Evolutionary conservation across 345 rosid genomes (phyloP).

Genomic region (Citrus medica): DNA sequence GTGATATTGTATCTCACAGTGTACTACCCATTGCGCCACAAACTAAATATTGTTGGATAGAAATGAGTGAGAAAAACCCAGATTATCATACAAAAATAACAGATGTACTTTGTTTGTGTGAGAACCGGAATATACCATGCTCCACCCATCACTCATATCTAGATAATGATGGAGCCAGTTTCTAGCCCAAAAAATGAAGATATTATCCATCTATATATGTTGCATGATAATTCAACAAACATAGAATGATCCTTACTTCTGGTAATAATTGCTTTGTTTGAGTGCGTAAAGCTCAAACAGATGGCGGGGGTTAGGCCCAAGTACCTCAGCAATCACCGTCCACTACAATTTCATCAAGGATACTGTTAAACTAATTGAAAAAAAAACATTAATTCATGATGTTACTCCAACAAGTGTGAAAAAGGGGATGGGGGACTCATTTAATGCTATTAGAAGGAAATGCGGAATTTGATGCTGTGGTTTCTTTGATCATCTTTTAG

Average conservation of each 20-base stretch:
- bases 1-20: not conserved
- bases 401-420: not conserved
- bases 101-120: not conserved
- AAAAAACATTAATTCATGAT: not conserved
- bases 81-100: not conserved
- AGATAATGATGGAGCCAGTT: not conserved
- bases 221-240: not conserved
- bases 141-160: not conserved
- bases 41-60: not conserved
- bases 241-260: conserved; percentile 42
- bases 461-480: not conserved
- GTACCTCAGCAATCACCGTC: conserved; percentile 80
- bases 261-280: conserved; percentile 75
- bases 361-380: conserved; percentile 13
- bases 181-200: not conserved
- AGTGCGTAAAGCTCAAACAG: conserved; percentile 93
- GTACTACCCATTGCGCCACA: not conserved
- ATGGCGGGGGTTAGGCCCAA: conserved; percentile 86
- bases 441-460: not conserved
- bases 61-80: not conserved
- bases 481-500: not conserved
- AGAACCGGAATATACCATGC: not conserved
- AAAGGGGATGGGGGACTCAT: not conserved
- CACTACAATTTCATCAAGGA: conserved; percentile 48
- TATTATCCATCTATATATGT: not conserved